These are phyloP conservation scores for Penstemon newberryi DNA, from an alignment of 257 asterid genomes.

Conservation along the genomic window DNA sequence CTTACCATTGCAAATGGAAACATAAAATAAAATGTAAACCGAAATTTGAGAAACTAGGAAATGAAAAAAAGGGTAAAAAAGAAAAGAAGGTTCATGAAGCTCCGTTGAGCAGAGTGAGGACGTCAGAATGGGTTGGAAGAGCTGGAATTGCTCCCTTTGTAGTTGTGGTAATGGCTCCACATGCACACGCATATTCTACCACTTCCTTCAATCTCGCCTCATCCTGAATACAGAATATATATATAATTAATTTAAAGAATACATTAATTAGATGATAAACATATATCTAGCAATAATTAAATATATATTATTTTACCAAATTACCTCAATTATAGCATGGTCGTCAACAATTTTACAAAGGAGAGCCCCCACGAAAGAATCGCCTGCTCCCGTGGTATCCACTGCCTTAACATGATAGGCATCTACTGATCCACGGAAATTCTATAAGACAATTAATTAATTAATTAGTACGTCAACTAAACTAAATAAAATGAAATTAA, in stretches of 20 bases:
- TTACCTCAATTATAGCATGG: conserved; percentile 39
- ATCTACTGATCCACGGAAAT: conserved; percentile 39
- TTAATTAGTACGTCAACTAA: not conserved
- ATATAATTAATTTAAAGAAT: no score
- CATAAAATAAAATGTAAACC: conserved; percentile 21
- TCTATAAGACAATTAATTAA: conserved; percentile 7
- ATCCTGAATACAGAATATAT: no score
- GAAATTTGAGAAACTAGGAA: conserved; percentile 1
- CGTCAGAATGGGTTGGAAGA: conserved; percentile 67
- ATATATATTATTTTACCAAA: no score
- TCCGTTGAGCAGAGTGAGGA: conserved; percentile 40
- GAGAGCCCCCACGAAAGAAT: conserved; percentile 54
- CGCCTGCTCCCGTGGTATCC: conserved; percentile 62
- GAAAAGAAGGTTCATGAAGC: not conserved
- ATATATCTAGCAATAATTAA: no score
- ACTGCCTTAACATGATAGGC: conserved; percentile 41
- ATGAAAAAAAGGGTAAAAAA: not conserved
- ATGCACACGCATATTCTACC: conserved; percentile 75
- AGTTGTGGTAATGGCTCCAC: conserved; percentile 96
- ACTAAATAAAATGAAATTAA: not conserved
- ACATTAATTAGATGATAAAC: no score
- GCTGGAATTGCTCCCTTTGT: conserved; percentile 98
- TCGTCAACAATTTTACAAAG: conserved; percentile 53
- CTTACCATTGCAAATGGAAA: not conserved
- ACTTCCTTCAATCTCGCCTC: conserved; percentile 75